These are phyloP conservation scores for Lanmaoa rubissima DNA, from an alignment of 768 basidiomycete species.

Conservation along the genomic window DNA sequence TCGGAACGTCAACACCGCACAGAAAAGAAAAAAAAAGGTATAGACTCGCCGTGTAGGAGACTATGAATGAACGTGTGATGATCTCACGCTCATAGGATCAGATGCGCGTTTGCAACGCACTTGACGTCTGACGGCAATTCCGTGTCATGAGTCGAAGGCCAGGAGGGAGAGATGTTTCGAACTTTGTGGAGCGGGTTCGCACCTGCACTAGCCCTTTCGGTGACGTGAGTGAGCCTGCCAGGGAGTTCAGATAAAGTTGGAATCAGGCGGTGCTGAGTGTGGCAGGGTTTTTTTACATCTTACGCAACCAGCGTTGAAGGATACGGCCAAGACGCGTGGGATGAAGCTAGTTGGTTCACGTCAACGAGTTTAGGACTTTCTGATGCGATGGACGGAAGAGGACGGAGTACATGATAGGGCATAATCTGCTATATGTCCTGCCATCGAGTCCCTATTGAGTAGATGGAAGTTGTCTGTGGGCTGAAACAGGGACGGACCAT, in stretches of 20 bases:
- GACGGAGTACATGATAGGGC: not conserved
- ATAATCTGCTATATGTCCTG: not conserved
- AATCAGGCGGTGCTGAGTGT: conserved; percentile 11
- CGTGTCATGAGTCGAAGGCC: not conserved
- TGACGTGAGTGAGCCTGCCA: not conserved
- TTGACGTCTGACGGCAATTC: conserved; percentile 8
- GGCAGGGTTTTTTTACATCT: not conserved
- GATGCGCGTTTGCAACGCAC: not conserved
- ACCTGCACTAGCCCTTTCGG: conserved; percentile 1
- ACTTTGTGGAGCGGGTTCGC: not conserved
- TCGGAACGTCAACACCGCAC: not conserved
- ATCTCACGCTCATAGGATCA: not conserved
- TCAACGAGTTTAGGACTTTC: not conserved
- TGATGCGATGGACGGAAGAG: not conserved
- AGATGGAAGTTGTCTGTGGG: not conserved
- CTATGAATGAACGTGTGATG: not conserved
- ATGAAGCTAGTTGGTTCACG: not conserved
- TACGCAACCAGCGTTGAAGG: conserved; percentile 4
- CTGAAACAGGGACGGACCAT: conserved; percentile 17
- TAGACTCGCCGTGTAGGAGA: not conserved
- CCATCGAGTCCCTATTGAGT: not conserved
- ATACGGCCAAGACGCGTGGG: not conserved
- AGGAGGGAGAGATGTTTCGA: conserved; percentile 1
- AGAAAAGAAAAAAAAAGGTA: not conserved
- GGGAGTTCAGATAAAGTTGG: not conserved